Evolutionary conservation across 768 basidiomycete species (phyloP), one percentile per base, ranked within the genome.

Genomic region (Tulasnella calospora): DNA sequence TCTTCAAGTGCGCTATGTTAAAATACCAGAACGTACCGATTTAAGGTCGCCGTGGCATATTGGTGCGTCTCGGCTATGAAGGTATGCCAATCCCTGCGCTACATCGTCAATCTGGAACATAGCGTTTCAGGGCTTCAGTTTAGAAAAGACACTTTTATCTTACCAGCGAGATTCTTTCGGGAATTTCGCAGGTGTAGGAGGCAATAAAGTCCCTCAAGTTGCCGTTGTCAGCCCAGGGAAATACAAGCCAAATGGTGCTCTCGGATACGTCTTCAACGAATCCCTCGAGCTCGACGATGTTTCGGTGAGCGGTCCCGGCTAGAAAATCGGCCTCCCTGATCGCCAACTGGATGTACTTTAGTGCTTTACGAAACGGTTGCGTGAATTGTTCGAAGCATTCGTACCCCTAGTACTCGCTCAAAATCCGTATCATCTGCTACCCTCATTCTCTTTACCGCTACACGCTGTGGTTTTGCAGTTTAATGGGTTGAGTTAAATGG

Each of bases 1-100:
- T n/a, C 46, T 17, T 46, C 46, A 12, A 46, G 13, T 4, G n/a
- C 6, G 4, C 6, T 19, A 61, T 61, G 1, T 61, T 3, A 2
- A 40, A 7, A 61, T 21, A n/a, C 57, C n/a, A n/a, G 4, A n/a
- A 21, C 57, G 15, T 30, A 61, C 57, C 57, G 57, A 61, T n/a
- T 61, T 61, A n/a, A 61, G 57, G 57, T 61, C 57, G 6, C 57
- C 57, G n/a, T 61, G 57, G 57, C 57, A 61, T n/a, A 61, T 61
- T 3, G 57, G 57, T 30, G 57, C 10, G 5, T 61, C 7, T 10
- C 23, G 23, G 57, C 21, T 30, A 61, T 61, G 57, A 30, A 61
- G 57, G n/a, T 61, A 61, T 30, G 2, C 57, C 23, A 61, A 30
- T 61, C 57, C 57, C 23, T 21, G 15, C n/a, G 57, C 57, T 6